These are phyloP conservation scores for Candida sanyaensis DNA, from an alignment of 1,139 yeast species.

Conservation along the genomic window DNA sequence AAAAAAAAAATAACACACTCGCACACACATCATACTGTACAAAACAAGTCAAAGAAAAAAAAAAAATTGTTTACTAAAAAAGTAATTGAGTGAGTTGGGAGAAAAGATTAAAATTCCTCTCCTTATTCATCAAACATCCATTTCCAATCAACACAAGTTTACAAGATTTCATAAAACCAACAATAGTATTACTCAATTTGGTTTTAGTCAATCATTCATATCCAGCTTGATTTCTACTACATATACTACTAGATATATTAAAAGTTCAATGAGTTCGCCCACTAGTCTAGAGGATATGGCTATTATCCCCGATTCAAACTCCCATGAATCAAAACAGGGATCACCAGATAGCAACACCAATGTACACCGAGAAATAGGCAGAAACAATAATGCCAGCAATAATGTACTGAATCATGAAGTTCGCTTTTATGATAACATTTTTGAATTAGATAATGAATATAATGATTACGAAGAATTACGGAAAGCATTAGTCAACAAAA, in stretches of 20 bases:
- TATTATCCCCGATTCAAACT: slow-evolving; percentile 7
- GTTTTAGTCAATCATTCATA: no score
- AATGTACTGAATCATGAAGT: slow-evolving; percentile 3
- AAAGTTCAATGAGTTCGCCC: slow-evolving; percentile 30
- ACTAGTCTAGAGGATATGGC: slow-evolving; percentile 28
- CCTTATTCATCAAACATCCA: slow-evolving; percentile 1
- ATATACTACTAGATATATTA: not conserved
- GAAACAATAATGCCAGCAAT: slow-evolving; percentile 1
- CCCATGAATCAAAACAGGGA: slow-evolving; percentile 2
- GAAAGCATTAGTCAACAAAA: slow-evolving; percentile 33
- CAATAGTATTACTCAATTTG: no score
- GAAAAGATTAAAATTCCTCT: slow-evolving; percentile 2
- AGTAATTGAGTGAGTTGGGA: not conserved
- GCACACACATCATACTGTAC: not conserved
- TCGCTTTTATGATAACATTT: slow-evolving; percentile 25
- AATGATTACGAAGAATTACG: slow-evolving; percentile 39
- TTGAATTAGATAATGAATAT: slow-evolving; percentile 36
- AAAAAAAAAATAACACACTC: not conserved
- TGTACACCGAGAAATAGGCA: slow-evolving; percentile 8
- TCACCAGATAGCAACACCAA: slow-evolving; percentile 6
- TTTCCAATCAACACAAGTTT: not conserved
- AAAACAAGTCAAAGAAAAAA: not conserved
- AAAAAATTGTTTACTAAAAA: slow-evolving; percentile 1
- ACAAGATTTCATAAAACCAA: not conserved
- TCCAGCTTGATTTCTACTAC: not conserved